Conservation (phyloP, 805 yeast genomes). For the Wickerhamomyces bisporus region DNA sequence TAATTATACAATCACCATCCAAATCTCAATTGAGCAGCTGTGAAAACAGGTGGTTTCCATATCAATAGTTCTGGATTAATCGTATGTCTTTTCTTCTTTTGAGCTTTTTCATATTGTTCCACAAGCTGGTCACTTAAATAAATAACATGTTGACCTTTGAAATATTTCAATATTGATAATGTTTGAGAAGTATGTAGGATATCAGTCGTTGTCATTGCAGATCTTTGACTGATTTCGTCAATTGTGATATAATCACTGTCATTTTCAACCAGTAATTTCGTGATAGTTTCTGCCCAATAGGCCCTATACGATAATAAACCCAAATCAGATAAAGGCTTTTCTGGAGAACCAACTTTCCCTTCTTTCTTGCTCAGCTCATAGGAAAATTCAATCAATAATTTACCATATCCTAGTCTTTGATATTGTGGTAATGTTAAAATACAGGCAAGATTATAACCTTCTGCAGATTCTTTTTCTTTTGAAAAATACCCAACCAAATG, state of each 20-base stretch:
- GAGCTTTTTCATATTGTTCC: conserved; percentile 64
- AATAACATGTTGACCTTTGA: conserved; percentile 92
- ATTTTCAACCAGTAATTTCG: conserved; percentile 62
- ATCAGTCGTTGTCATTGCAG: conserved; percentile 96
- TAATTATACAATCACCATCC: no score
- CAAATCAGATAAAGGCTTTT: conserved; percentile 91
- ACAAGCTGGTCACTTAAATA: conserved; percentile 79
- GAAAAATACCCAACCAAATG: conserved; percentile 96
- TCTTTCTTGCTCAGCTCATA: conserved; percentile 87
- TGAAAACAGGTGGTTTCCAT: conserved; percentile 94
- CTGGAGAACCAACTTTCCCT: conserved; percentile 92
- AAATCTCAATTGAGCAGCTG: conserved; percentile 92
- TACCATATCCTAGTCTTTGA: conserved; percentile 93
- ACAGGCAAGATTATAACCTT: conserved; percentile 94
- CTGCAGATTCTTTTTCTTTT: conserved; percentile 94
- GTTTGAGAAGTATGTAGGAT: conserved; percentile 91
- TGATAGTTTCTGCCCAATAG: conserved; percentile 90
- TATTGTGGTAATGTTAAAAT: conserved; percentile 93
- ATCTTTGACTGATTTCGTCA: conserved; percentile 80
- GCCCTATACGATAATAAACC: conserved; percentile 93
- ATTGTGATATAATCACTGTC: conserved; percentile 57
- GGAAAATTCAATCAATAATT: conserved; percentile 85
- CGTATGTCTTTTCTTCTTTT: conserved; percentile 65
- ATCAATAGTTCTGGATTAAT: conserved; percentile 65
- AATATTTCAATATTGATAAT: conserved; percentile 81